Base-by-base conservation (phyloP, 495 filamentous ascomycete genomes). In the Paragyromitra xinjiangensis region DNA sequence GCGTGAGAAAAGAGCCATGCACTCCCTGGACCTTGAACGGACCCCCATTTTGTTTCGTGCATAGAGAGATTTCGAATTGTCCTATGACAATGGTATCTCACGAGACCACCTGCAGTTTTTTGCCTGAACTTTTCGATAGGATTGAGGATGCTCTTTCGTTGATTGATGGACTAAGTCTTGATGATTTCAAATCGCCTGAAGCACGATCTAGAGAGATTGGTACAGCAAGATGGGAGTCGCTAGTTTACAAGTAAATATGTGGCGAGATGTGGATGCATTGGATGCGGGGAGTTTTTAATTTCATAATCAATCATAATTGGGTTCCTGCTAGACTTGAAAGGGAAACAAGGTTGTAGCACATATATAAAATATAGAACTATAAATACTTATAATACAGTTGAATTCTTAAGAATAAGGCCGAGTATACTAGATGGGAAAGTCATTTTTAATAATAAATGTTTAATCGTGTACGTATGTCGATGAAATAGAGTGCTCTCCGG, bases 91-190 rank as follows among this genome's bases (percentile, higher is more conserved):
- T 69, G 44, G 26, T 63, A 48, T 75, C 64, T 6, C 75, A 69
- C 22, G 71, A 75, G 56, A 53, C 64, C 37, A 78, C 75, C n/a
- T 69, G 71, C 40, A 75, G 64, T 55, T 69, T 75, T 50, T 58
- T 78, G 56, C 75, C 75, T 12, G 75, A 74, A 12, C 64, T 74
- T 26, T 78, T 78, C 19, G 70, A 72, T 45, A 75, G 64, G 51
- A 68, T 78, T 61, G 75, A 78, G 37, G 71, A 75, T 68, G 53
- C 64, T 11, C 64, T 68, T 16, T 68, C 55, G 14, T 14, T 61
- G 64, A 74, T 68, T 29, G 64, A 74, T 53, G 71, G 71, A 26
- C 45, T 74, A 14, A 68, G 71, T 6, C 45, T 74, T 29, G 71
- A 68, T 14, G 71, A 74, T 68, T 74, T 74, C 26, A 74, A 74